A percentile compares a stretch with the other conserved stretches of the same genome.
Conservation (phyloP, 2,329 filamentous ascomycete species). For the Aureobasidium sp. region DNA sequence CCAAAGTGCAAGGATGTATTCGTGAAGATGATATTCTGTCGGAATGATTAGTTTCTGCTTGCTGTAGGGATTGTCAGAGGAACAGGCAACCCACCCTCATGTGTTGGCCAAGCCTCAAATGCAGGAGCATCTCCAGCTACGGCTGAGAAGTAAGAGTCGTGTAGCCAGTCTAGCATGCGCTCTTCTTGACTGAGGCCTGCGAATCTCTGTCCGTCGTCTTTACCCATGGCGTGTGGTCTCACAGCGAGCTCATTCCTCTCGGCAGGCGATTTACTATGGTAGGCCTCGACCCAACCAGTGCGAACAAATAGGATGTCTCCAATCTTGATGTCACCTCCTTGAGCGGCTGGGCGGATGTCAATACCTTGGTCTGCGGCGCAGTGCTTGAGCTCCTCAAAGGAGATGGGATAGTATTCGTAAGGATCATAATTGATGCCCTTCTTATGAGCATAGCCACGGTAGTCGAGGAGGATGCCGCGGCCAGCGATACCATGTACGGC, state of each 20-base stretch:
- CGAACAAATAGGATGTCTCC: slow-evolving; percentile 57
- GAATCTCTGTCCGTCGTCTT: slow-evolving; percentile 25
- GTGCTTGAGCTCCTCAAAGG: slow-evolving; percentile 45
- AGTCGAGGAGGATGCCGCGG: slow-evolving; percentile 39
- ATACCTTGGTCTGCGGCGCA: slow-evolving; percentile 54
- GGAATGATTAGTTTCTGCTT: not conserved
- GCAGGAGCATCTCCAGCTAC: slow-evolving; percentile 57
- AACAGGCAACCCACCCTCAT: slow-evolving; percentile 25
- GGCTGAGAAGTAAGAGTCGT: slow-evolving; percentile 47
- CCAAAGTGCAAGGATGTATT: slow-evolving; percentile 45
- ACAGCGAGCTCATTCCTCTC: slow-evolving; percentile 32
- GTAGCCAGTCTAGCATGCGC: slow-evolving; percentile 33
- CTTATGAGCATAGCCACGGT: slow-evolving; percentile 35
- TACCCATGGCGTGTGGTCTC: slow-evolving; percentile 40
- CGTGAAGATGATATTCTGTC: slow-evolving; percentile 50
- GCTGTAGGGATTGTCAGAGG: no score
- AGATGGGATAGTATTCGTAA: slow-evolving; percentile 36
- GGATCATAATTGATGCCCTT: slow-evolving; percentile 40
- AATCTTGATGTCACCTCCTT: slow-evolving; percentile 49
- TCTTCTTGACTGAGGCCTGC: slow-evolving; percentile 8
- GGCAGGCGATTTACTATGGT: slow-evolving; percentile 52
- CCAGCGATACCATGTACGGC: slow-evolving; percentile 39
- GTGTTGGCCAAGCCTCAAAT: slow-evolving; percentile 49
- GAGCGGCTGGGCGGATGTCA: slow-evolving; percentile 45
- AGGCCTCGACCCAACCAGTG: slow-evolving; percentile 55